A percentile compares a stretch with the other conserved stretches of the same genome.
Conservation (phyloP, 2,329 filamentous ascomycete genomes). For the Sphaerulina musiva region DNA sequence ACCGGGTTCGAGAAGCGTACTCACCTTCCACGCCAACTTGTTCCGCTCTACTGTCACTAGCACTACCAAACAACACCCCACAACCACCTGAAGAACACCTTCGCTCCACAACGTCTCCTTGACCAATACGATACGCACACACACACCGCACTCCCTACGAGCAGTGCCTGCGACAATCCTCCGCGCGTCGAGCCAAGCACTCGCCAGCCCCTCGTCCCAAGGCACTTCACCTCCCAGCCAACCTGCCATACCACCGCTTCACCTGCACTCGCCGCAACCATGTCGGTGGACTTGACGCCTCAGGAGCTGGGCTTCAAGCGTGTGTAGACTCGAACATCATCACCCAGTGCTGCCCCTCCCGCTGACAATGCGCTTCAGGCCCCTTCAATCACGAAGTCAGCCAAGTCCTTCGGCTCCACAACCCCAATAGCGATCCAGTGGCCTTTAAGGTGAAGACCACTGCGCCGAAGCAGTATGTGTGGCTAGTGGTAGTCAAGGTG, state of each 20-base stretch:
- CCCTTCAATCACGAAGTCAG: constrained; percentile 60
- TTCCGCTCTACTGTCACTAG: neutral
- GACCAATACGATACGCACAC: neutral
- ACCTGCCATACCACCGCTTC: constrained; percentile 1
- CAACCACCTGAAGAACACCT: neutral
- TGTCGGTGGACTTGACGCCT: constrained; percentile 94
- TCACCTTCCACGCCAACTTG: no score
- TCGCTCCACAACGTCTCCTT: neutral
- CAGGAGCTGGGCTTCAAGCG: constrained; percentile 88
- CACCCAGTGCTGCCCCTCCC: neutral
- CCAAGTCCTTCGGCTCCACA: constrained; percentile 54
- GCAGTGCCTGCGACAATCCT: neutral
- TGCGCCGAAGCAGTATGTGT: constrained; percentile 88
- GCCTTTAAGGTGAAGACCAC: constrained; percentile 92
- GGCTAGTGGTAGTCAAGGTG: neutral
- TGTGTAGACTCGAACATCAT: constrained; percentile 42
- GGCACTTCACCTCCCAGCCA: constrained; percentile 4
- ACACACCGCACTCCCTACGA: neutral
- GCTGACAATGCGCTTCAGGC: constrained; percentile 38
- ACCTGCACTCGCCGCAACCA: constrained; percentile 42
- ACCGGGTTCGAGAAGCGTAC: neutral
- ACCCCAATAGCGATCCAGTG: constrained; percentile 52
- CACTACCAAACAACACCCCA: neutral
- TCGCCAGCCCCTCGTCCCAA: constrained; percentile 2
- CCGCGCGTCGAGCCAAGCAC: neutral